Percentiles rank a stretch among this genome's conserved stretches.
phyloP scores from a whole-genome alignment of 805 yeast species.

The Kuraishia cidri region DNA sequence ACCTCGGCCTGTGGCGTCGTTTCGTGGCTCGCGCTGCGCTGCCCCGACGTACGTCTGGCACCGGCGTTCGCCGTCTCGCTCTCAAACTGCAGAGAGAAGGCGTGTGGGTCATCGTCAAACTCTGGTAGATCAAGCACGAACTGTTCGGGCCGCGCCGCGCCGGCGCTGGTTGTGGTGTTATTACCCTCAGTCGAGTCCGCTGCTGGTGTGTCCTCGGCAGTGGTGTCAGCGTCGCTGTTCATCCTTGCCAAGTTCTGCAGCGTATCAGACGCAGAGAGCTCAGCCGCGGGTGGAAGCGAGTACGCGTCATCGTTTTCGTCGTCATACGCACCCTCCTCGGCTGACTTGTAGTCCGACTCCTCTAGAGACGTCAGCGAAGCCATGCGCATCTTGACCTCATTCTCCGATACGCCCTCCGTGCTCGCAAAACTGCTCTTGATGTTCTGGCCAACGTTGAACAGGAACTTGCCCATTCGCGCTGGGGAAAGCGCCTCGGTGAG shows the following conservation, averaged over 20 bases:
- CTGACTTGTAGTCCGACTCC: slow-evolving; percentile 2
- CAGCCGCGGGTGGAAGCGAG: slow-evolving; percentile 8
- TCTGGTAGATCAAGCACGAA: slow-evolving; percentile 21
- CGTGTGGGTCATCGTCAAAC: slow-evolving; percentile 30
- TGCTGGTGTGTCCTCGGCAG: not conserved
- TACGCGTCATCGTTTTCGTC: slow-evolving; percentile 1
- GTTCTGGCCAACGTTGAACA: slow-evolving; percentile 4
- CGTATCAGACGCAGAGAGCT: slow-evolving; percentile 22
- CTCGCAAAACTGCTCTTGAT: not conserved
- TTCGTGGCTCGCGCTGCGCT: slow-evolving; percentile 12
- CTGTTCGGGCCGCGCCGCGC: slow-evolving; percentile 10
- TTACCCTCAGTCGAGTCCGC: not conserved
- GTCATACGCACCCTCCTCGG: slow-evolving; percentile 1
- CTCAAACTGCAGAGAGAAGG: slow-evolving; percentile 28
- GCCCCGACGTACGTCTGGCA: not conserved
- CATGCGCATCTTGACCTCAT: too few relatives aligned
- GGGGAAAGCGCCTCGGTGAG: slow-evolving; percentile 4
- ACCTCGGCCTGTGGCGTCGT: slow-evolving; percentile 16
- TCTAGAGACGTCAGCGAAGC: too few relatives aligned
- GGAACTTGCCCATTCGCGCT: slow-evolving; percentile 4
- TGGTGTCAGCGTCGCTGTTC: slow-evolving; percentile 1
- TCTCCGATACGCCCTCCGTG: too few relatives aligned
- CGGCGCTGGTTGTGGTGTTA: slow-evolving; percentile 7
- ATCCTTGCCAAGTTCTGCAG: not conserved
- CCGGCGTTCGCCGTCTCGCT: not conserved